phyloP scores from a whole-genome alignment of 106 monocot species.

The Platanthera guangdongensis region DNA sequence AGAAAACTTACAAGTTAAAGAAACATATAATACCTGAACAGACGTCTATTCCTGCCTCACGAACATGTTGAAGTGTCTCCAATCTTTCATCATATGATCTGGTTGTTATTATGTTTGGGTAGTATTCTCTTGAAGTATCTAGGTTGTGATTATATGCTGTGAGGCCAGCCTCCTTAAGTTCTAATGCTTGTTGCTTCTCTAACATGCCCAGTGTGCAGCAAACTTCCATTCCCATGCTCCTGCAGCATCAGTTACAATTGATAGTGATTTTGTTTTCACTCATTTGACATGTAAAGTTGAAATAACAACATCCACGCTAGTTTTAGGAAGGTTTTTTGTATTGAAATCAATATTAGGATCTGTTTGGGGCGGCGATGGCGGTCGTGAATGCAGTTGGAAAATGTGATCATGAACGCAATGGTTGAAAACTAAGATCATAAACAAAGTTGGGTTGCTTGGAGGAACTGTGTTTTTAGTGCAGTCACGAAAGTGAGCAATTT shows the following conservation, averaged over 20 bases:
- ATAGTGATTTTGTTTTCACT: no score
- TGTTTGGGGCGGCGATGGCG: no score
- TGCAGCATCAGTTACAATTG: conserved; percentile 13
- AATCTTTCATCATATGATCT: conserved; percentile 95
- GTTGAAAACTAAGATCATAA: no score
- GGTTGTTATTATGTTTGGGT: conserved; percentile 92
- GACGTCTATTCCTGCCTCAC: conserved; percentile 89
- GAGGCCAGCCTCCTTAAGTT: conserved; percentile 93
- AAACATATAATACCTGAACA: conserved; percentile 66
- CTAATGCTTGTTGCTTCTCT: conserved; percentile 91
- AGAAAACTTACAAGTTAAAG: not conserved
- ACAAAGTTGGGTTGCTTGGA: no score
- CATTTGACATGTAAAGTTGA: no score
- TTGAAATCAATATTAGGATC: no score
- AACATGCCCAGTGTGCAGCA: conserved; percentile 98
- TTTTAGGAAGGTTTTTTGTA: no score
- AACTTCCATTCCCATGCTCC: conserved; percentile 98
- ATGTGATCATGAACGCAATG: no score
- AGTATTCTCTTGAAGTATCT: conserved; percentile 97
- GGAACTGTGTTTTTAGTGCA: no score
- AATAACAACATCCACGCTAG: no score
- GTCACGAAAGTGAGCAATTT: no score
- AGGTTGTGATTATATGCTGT: conserved; percentile 99
- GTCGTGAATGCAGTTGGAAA: no score
- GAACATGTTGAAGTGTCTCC: conserved; percentile 75